Conservation (phyloP, 108 stramenopile genomes). For the Craspedostauros australis region DNA sequence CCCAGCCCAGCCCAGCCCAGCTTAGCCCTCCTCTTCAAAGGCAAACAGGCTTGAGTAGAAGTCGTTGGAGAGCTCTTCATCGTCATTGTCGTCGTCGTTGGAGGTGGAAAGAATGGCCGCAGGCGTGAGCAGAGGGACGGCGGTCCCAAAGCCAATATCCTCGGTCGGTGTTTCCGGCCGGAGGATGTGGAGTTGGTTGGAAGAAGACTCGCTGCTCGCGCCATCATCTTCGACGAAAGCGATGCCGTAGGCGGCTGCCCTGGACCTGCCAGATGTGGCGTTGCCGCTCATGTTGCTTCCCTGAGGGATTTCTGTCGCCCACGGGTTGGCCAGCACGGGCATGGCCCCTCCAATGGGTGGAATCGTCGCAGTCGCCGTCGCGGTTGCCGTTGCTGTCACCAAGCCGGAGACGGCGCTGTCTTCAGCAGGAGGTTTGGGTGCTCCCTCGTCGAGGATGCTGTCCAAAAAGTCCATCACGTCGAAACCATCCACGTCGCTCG, state of each 20-base stretch:
- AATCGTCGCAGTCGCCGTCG: background rate
- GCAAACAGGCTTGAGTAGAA: too few relatives aligned
- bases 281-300: too few relatives aligned
- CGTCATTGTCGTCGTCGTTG: constrained; percentile 10
- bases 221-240: constrained; percentile 22
- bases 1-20: too few relatives aligned
- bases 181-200: background rate
- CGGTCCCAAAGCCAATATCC: constrained; percentile 3
- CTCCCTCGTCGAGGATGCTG: constrained; percentile 39
- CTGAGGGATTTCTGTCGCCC: constrained; percentile 36
- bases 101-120: constrained; percentile 17
- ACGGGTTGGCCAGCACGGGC: constrained; percentile 31
- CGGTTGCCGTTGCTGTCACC: background rate
- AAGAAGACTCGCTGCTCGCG: background rate
- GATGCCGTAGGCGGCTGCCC: constrained; percentile 51
- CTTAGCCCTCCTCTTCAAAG: too few relatives aligned
- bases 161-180: background rate
- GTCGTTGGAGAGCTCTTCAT: too few relatives aligned
- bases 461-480: constrained; percentile 59
- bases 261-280: constrained; percentile 9
- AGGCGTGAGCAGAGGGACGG: constrained; percentile 24
- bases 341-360: background rate
- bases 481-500: constrained; percentile 22
- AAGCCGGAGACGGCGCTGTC: background rate
- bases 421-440: background rate